phyloP scores from a whole-genome alignment of 495 filamentous ascomycete species.

The Penicillium taxi region DNA sequence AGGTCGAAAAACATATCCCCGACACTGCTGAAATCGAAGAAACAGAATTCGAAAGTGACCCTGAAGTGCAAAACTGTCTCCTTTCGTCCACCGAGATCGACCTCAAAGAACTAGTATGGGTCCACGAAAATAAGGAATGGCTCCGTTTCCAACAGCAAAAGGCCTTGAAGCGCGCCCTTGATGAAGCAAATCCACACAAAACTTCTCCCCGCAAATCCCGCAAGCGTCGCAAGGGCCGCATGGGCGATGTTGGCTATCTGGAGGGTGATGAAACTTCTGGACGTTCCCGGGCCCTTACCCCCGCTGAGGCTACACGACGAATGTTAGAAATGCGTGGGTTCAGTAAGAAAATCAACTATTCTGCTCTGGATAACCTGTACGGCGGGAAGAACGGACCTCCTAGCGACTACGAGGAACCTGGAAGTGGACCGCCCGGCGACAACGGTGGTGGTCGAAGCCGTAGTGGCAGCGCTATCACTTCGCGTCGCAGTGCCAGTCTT shows the following conservation, averaged over 20 bases:
- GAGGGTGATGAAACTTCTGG: slow-evolving; percentile 37
- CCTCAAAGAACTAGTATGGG: slow-evolving; percentile 84
- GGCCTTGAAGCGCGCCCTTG: slow-evolving; percentile 55
- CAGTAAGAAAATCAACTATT: slow-evolving; percentile 81
- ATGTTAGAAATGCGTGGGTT: slow-evolving; percentile 65
- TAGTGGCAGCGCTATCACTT: slow-evolving; percentile 32
- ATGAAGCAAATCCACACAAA: slow-evolving; percentile 31
- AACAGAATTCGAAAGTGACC: slow-evolving; percentile 69
- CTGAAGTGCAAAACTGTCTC: slow-evolving; percentile 71
- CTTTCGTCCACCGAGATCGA: slow-evolving; percentile 61
- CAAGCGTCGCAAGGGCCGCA: slow-evolving; percentile 38
- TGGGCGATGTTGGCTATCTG: slow-evolving; percentile 45
- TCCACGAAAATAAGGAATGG: slow-evolving; percentile 87
- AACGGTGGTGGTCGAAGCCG: slow-evolving; percentile 33
- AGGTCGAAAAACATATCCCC: slow-evolving; percentile 26
- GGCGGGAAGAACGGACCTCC: slow-evolving; percentile 21
- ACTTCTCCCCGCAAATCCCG: slow-evolving; percentile 45
- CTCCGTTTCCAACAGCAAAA: slow-evolving; percentile 75
- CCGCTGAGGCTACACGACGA: slow-evolving; percentile 65
- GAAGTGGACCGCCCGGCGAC: slow-evolving; percentile 26
- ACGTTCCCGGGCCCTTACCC: slow-evolving; percentile 36
- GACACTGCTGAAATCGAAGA: slow-evolving; percentile 53
- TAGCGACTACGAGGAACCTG: slow-evolving; percentile 21
- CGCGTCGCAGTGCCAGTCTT: slow-evolving; percentile 7
- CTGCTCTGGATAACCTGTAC: slow-evolving; percentile 47